phyloP scores from a whole-genome alignment of 2,329 filamentous ascomycete genomes.

The Tricladium varicosporioides region DNA sequence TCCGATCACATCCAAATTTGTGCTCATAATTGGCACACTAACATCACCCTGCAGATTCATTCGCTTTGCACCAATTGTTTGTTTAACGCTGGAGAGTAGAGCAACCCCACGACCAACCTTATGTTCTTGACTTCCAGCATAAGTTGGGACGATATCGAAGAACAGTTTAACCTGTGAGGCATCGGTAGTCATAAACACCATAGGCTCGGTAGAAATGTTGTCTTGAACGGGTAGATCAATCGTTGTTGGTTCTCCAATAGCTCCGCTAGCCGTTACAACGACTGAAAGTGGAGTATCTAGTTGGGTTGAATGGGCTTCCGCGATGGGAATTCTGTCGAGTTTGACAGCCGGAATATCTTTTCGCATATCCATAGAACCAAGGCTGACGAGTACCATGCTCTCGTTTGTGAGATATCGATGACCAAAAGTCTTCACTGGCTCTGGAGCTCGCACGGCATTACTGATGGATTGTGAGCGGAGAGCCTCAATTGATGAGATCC shows the following conservation, averaged over 20 bases:
- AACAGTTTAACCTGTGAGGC: conserved; percentile 79
- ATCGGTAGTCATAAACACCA: conserved; percentile 81
- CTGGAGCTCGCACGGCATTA: conserved; percentile 52
- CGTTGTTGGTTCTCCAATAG: conserved; percentile 80
- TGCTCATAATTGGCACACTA: conserved; percentile 81
- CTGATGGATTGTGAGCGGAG: conserved; percentile 47
- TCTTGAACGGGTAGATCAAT: conserved; percentile 94
- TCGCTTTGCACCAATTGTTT: conserved; percentile 77
- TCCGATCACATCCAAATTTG: conserved; percentile 85
- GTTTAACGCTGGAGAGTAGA: conserved; percentile 80
- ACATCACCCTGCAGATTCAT: conserved; percentile 91
- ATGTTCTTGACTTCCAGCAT: conserved; percentile 83
- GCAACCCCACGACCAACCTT: conserved; percentile 89
- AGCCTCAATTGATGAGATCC: conserved; percentile 60
- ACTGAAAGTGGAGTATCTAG: conserved; percentile 92
- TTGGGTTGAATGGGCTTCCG: conserved; percentile 86
- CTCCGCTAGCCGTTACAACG: conserved; percentile 82
- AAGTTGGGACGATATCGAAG: conserved; percentile 95
- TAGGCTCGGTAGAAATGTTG: conserved; percentile 88
- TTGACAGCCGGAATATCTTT: conserved; percentile 79
- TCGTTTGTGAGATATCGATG: conserved; percentile 91
- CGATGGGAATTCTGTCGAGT: conserved; percentile 82
- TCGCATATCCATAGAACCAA: conserved; percentile 92
- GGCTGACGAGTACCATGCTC: conserved; percentile 84
- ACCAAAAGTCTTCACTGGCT: conserved; percentile 91